Evolutionary conservation across 106 monocot genomes (phyloP), one percentile per base, ranked within the genome.

Genomic region (Alisma plantagoaquatica): DNA sequence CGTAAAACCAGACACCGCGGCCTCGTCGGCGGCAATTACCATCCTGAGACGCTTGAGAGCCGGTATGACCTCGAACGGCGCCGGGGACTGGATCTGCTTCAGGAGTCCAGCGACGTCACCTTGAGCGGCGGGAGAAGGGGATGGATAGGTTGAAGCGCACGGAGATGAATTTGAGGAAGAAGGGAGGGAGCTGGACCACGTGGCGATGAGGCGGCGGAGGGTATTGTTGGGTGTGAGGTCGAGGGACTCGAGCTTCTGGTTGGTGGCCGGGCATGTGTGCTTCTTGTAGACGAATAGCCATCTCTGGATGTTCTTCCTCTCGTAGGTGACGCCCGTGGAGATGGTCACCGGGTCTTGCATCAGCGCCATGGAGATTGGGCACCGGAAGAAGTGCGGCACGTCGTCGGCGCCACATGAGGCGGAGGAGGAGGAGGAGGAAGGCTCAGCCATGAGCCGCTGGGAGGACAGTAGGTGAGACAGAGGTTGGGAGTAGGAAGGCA

Each of bases 301-400:
- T 35, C 50, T 67, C 65, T 91, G 75, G 62, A 91, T 91, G 78
- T 60, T 78, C 41, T 65, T 70, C 25, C 71, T 47, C 51, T 91
- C 91, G 75, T 91, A 91, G 53, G 78, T 91, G 46, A 91, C 75
- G 47, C 91, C 91, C 46, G 91, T 85, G 72, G 78, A 46, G 52
- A 86, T 20, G n/a, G 75, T 91, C 3, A 91, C 81, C 12, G 91
- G 91, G 23, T 85, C 66, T 41, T 75, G 54, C 85, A 91, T 91
- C 10, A 85, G 70, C 41, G 85, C 78, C 77, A 86, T 70, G 16
- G 91, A 91, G 42, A 91, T 91, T 3, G 91, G 91, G 68, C 91
- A 91, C 22, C 42, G 57, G 70, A 85, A 86, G 41, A 88, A 53
- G 18, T 19, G 32, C 1, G 76, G 72, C 2, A 44, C 59, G n/a